Evolutionary conservation across 2,329 filamentous ascomycete species (phyloP).

Genomic region (Allantophomopsis cytisporea): DNA sequence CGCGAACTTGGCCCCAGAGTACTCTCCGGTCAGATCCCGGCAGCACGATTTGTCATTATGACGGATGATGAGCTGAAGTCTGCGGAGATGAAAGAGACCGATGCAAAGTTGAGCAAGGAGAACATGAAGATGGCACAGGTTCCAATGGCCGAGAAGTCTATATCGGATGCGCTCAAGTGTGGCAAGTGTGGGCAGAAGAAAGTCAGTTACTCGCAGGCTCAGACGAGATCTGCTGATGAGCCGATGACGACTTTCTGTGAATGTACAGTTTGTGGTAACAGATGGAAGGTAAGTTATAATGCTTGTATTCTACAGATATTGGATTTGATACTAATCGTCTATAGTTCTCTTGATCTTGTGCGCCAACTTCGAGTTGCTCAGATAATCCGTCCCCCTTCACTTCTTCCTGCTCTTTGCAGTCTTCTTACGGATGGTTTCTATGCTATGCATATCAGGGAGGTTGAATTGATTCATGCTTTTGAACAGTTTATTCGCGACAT

Average conservation of each 20-base stretch:
- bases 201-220: constrained; percentile 91
- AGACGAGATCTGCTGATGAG: constrained; percentile 91
- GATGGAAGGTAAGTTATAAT: constrained; percentile 49
- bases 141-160: constrained; percentile 79
- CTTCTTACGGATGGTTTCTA: constrained; percentile 16
- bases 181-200: constrained; percentile 86
- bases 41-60: constrained; percentile 74
- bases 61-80: constrained; percentile 83
- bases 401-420: constrained; percentile 6
- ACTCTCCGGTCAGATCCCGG: constrained; percentile 56
- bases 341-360: constrained; percentile 17
- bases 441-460: constrained; percentile 6
- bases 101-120: constrained; percentile 67
- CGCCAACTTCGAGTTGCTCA: not conserved
- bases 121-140: constrained; percentile 98
- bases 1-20: constrained; percentile 63
- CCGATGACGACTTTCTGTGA: constrained; percentile 72
- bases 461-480: not conserved
- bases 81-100: constrained; percentile 62
- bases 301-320: too few relatives aligned
- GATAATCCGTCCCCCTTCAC: constrained; percentile 3
- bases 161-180: constrained; percentile 79
- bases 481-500: too few relatives aligned
- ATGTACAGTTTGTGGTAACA: constrained; percentile 54
- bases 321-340: too few relatives aligned